Evolutionary conservation across 495 filamentous ascomycete genomes (phyloP).

Genomic region (Bacidia gigantensis): DNA sequence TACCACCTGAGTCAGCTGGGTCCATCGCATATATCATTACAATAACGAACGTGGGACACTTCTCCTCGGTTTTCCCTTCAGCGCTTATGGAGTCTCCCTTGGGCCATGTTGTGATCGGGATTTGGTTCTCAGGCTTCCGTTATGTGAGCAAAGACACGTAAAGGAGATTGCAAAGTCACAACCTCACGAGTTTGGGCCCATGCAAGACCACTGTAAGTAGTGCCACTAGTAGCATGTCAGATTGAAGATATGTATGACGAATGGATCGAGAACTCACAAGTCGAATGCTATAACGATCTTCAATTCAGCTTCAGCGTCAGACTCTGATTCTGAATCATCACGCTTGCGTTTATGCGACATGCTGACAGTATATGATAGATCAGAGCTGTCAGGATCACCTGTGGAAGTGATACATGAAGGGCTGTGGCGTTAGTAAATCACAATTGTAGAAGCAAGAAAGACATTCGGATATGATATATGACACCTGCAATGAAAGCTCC

Average conservation of each 20-base stretch:
- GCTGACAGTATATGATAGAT: not conserved
- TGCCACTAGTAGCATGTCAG: conserved; percentile 28
- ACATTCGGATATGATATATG: too few relatives aligned
- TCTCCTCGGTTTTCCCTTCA: conserved; percentile 25
- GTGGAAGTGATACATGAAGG: not conserved
- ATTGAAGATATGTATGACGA: not conserved
- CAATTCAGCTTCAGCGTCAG: conserved; percentile 8
- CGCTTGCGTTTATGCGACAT: not conserved
- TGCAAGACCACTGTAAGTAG: conserved; percentile 36
- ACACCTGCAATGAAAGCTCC: too few relatives aligned
- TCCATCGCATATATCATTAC: too few relatives aligned
- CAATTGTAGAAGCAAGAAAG: too few relatives aligned
- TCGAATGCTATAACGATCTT: conserved; percentile 17
- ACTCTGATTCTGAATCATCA: not conserved
- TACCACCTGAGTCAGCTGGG: not conserved
- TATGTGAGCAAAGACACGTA: not conserved
- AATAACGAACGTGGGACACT: conserved; percentile 24
- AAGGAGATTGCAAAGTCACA: not conserved
- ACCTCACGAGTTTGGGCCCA: conserved; percentile 30
- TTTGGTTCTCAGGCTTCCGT: conserved; percentile 19
- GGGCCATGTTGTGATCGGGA: conserved; percentile 20
- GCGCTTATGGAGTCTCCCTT: conserved; percentile 10
- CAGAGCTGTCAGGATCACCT: not conserved
- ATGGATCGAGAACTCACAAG: conserved; percentile 6
- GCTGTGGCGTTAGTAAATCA: too few relatives aligned